Percentiles rank a stretch among this genome's conserved stretches.
These are phyloP conservation scores for Parafenestella ontariensis DNA, from an alignment of 2,329 filamentous ascomycete genomes.

Conservation along the genomic window DNA sequence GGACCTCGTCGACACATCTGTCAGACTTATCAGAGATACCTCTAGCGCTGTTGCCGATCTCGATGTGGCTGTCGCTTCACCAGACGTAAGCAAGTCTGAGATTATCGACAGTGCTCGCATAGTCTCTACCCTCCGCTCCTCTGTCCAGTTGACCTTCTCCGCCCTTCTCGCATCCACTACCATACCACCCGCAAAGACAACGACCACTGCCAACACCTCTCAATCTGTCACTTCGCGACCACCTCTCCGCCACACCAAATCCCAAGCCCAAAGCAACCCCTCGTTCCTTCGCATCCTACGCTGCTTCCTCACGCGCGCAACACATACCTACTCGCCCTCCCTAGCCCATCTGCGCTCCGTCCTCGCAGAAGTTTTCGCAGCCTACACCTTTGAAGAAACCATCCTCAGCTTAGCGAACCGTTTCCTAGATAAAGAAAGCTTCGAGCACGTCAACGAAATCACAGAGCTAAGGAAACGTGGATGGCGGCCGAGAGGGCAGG, in stretches of 20 bases:
- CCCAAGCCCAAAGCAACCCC: conserved; percentile 60
- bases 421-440: conserved; percentile 87
- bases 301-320: conserved; percentile 84
- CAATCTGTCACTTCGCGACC: conserved; percentile 20
- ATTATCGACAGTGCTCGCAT: conserved; percentile 66
- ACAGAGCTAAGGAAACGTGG: conserved; percentile 79
- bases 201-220: conserved; percentile 29
- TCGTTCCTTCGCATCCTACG: conserved; percentile 90
- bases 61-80: conserved; percentile 34
- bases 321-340: conserved; percentile 76
- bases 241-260: conserved; percentile 26
- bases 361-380: conserved; percentile 87
- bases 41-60: conserved; percentile 57
- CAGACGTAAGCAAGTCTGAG: conserved; percentile 23
- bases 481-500: conserved; percentile 86
- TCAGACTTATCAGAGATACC: conserved; percentile 59
- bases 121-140: conserved; percentile 71
- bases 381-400: conserved; percentile 93
- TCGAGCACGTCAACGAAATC: conserved; percentile 79
- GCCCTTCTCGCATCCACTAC: conserved; percentile 77
- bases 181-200: conserved; percentile 28
- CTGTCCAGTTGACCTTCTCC: conserved; percentile 91
- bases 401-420: conserved; percentile 85
- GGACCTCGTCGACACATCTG: conserved; percentile 68
- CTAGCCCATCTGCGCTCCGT: conserved; percentile 86